Evolutionary conservation across 495 filamentous ascomycete genomes (phyloP).

Genomic region (Daldinia grandis): DNA sequence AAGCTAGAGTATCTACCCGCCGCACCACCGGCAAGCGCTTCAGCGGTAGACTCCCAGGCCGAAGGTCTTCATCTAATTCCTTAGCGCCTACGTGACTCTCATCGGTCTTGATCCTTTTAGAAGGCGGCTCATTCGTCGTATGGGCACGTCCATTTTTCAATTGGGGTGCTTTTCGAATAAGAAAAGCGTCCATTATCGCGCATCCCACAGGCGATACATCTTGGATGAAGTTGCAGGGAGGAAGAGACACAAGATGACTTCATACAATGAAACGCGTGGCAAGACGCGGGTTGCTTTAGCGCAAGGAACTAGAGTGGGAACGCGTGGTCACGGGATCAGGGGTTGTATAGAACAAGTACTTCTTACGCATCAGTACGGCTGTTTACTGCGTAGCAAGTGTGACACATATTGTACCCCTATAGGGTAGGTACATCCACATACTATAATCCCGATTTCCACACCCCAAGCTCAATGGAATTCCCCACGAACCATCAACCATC

Average conservation of each 20-base stretch:
- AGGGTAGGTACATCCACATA: not conserved
- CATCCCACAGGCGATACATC: conserved; percentile 3
- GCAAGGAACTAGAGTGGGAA: conserved; percentile 14
- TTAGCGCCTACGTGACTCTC: conserved; percentile 45
- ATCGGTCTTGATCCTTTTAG: conserved; percentile 48
- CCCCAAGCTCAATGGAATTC: not conserved
- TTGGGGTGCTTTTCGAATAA: conserved; percentile 18
- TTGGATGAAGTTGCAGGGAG: not conserved
- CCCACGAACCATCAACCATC: conserved; percentile 1
- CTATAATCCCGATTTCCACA: not conserved
- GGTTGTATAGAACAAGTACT: not conserved
- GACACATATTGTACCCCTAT: not conserved
- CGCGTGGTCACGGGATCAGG: conserved; percentile 42
- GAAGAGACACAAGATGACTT: conserved; percentile 25
- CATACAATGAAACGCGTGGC: conserved; percentile 29
- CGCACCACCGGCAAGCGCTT: conserved; percentile 19
- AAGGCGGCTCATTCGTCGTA: conserved; percentile 38
- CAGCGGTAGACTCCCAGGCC: conserved; percentile 6
- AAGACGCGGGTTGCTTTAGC: conserved; percentile 28
- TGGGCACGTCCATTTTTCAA: conserved; percentile 6
- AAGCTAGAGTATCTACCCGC: conserved; percentile 43
- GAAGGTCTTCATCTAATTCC: conserved; percentile 38
- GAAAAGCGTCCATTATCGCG: conserved; percentile 43
- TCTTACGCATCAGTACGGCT: not conserved
- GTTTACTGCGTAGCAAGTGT: not conserved